A percentile compares a stretch with the other conserved stretches of the same genome.
Conservation (phyloP, 208 protist species). For the Crithidia bombi region DNA sequence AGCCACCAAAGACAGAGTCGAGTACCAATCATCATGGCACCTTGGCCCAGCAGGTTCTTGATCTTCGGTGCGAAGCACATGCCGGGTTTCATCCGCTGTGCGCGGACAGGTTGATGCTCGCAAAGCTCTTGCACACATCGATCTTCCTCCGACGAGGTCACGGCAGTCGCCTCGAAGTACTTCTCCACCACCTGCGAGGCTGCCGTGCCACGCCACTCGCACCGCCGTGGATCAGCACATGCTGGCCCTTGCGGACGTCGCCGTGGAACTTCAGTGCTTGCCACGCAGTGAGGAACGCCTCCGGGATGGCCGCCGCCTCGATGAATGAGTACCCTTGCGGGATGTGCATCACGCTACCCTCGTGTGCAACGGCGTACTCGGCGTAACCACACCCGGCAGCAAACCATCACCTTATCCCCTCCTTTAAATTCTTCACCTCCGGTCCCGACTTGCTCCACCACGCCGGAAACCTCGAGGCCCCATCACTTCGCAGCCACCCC, state of each 20-base stretch:
- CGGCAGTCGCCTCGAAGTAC: conserved; percentile 68
- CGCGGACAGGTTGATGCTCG: conserved; percentile 58
- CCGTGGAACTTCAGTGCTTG: conserved; percentile 84
- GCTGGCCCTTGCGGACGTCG: conserved; percentile 59
- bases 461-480: conserved; percentile 92
- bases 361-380: conserved; percentile 84
- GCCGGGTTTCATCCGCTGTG: conserved; percentile 65
- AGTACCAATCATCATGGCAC: conserved; percentile 75
- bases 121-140: conserved; percentile 73
- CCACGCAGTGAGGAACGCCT: conserved; percentile 93
- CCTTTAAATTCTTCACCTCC: conserved; percentile 68
- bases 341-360: conserved; percentile 79
- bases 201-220: conserved; percentile 89
- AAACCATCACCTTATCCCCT: conserved; percentile 91
- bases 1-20: conserved; percentile 80
- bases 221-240: conserved; percentile 88
- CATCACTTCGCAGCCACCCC: conserved; percentile 75
- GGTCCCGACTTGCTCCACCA: conserved; percentile 72
- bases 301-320: conserved; percentile 90
- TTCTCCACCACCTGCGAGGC: conserved; percentile 83
- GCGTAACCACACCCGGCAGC: conserved; percentile 91
- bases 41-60: conserved; percentile 47
- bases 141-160: conserved; percentile 81
- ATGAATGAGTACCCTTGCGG: conserved; percentile 84
- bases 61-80: conserved; percentile 77